Base-by-base conservation (phyloP, 2,329 filamentous ascomycete species). In the Nothopassalora personata region DNA sequence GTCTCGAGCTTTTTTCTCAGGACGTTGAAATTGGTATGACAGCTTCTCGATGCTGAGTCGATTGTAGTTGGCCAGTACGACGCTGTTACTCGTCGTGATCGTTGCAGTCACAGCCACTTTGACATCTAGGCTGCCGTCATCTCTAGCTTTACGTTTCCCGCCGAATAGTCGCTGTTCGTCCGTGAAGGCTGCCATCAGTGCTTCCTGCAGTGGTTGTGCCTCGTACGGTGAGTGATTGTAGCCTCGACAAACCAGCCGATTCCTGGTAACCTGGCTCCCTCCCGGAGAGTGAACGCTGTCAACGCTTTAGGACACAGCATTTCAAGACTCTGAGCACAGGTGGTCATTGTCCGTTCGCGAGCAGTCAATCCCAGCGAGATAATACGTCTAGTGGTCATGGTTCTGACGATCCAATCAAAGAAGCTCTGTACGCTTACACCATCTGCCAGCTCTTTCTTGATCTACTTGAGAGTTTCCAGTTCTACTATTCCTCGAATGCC, bases 351-450 rank as follows among this genome's bases (percentile, higher is more conserved):
- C 60, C 46, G 52, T 13, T 62, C 55, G 3, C 51, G 50, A 11
- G 50, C 47, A 5, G 53, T 57, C 56, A 78, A 75, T 1, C 71
- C 67, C 72, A 55, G 11, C 50, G 56, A 51, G 34, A 60, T 55
- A 18, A 64, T 53, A 18, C 62, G 55, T 23, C 52, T 53, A 36
- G 66, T 53, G 36, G 66, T 75, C 69, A 73, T 74, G 39, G 75
- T 76, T 2, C 75, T 75, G 6, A 78, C 73, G 13, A 80, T 74
- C 1, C 79, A 69, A 59, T 80, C 78, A 53, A 80, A 78, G 61
- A 80, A 79, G 15, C 63, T 66, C 53, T 73, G 74, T 3, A 80
- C 71, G 1, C 69, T 68, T 7, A 80, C 61, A 1, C 64, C 63
- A 5, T 65, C 66, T 3, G 72, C 75, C 1, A 79, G 60, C 4